These are phyloP conservation scores for Phoma sp. DNA, from an alignment of 2,329 filamentous ascomycete genomes.

Conservation along the genomic window DNA sequence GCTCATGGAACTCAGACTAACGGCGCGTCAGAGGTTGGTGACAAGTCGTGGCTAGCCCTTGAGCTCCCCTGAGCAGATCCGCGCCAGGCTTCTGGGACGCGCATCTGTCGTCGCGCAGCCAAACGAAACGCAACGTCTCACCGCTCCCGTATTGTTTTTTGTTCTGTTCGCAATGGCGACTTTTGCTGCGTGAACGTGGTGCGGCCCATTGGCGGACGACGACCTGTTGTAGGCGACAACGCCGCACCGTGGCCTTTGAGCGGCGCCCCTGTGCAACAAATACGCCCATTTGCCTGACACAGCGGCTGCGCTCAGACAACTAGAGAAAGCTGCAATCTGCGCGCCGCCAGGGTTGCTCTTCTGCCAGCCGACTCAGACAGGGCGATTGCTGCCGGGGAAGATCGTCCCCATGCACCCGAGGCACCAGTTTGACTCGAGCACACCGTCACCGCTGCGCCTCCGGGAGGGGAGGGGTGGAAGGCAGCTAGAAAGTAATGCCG, in stretches of 20 bases:
- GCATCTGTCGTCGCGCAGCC: slow-evolving; percentile 16
- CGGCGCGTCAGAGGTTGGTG: slow-evolving; percentile 29
- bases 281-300: slow-evolving; percentile 24
- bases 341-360: slow-evolving; percentile 23
- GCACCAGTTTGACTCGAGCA: slow-evolving; percentile 16
- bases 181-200: slow-evolving; percentile 21
- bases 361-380: slow-evolving; percentile 19
- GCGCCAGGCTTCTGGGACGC: slow-evolving; percentile 34
- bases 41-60: slow-evolving; percentile 27
- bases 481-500: slow-evolving; percentile 15
- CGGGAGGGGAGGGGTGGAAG: slow-evolving; percentile 4
- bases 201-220: slow-evolving; percentile 28
- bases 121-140: slow-evolving; percentile 25
- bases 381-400: slow-evolving; percentile 14
- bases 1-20: slow-evolving; percentile 40
- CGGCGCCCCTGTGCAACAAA: slow-evolving; percentile 28
- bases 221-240: slow-evolving; percentile 19
- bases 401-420: slow-evolving; percentile 18
- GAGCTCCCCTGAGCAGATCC: slow-evolving; percentile 34
- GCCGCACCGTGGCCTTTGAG: slow-evolving; percentile 24
- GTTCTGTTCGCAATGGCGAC: slow-evolving; percentile 14
- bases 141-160: slow-evolving; percentile 22
- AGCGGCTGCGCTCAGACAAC: slow-evolving; percentile 22
- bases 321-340: slow-evolving; percentile 18
- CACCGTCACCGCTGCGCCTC: slow-evolving; percentile 17